These are phyloP conservation scores for Lactarius psammicola DNA, from an alignment of 768 basidiomycete species.

Conservation along the genomic window DNA sequence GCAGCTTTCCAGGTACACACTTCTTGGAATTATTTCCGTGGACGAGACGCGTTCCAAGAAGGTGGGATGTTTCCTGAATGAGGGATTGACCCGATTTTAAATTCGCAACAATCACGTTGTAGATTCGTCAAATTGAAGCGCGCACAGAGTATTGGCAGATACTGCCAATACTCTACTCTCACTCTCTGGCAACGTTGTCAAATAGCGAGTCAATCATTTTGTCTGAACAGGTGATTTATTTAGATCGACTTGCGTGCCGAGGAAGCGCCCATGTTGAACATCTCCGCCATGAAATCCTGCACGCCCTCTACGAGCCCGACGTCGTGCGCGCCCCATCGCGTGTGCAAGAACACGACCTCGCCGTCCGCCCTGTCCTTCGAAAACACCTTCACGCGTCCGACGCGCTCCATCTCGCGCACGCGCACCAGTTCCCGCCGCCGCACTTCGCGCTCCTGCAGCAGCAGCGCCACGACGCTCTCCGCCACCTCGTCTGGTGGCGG, in stretches of 20 bases:
- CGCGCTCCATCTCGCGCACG: conserved; percentile 45
- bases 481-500: conserved; percentile 44
- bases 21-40: too few species aligned
- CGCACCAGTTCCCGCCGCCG: conserved; percentile 47
- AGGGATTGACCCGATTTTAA: too few species aligned
- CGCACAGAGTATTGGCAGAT: too few species aligned
- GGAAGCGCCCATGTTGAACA: conserved; percentile 29
- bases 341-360: conserved; percentile 58
- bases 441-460: conserved; percentile 41
- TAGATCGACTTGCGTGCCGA: not conserved
- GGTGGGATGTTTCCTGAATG: too few species aligned
- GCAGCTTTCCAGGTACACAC: too few species aligned
- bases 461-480: conserved; percentile 39
- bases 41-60: too few species aligned
- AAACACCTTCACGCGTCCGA: conserved; percentile 58
- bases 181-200: too few species aligned
- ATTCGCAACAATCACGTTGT: too few species aligned
- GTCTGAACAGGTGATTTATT: not conserved
- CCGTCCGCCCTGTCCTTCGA: conserved; percentile 37
- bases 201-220: not conserved
- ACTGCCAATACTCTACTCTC: not conserved
- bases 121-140: too few species aligned
- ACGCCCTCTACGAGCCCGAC: conserved; percentile 64
- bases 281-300: conserved; percentile 51
- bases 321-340: conserved; percentile 57